Evolutionary conservation across 306 rosid genomes (phyloP).

Genomic region (Quercus aquifolioides): DNA sequence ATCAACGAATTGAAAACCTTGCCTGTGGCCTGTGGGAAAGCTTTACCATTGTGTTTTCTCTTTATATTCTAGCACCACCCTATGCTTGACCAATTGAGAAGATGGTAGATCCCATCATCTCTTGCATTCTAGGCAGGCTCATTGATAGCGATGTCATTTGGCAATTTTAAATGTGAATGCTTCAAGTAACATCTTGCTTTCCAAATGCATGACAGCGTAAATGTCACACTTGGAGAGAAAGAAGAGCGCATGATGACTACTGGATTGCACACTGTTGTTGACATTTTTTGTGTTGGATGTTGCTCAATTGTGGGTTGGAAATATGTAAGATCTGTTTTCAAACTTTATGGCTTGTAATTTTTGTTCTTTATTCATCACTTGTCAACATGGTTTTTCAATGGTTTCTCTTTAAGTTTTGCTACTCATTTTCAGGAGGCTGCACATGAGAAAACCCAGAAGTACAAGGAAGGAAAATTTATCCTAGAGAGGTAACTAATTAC

Average conservation of each 20-base stretch:
- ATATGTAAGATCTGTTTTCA: conserved; percentile 52
- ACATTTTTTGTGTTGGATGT: conserved; percentile 69
- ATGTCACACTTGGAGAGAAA: conserved; percentile 57
- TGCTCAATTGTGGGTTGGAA: conserved; percentile 82
- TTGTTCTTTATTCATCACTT: conserved; percentile 3
- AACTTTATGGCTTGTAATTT: not conserved
- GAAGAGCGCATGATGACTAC: conserved; percentile 72
- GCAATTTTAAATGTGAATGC: not conserved
- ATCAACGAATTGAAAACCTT: not conserved
- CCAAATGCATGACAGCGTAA: conserved; percentile 52
- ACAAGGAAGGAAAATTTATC: conserved; percentile 72
- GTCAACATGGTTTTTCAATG: not conserved
- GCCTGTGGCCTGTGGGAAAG: not conserved
- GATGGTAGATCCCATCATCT: not conserved
- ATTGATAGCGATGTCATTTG: not conserved
- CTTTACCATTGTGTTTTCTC: not conserved
- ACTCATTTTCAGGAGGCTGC: conserved; percentile 52
- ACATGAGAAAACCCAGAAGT: conserved; percentile 54
- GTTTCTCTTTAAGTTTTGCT: not conserved
- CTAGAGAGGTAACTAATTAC: conserved; percentile 59
- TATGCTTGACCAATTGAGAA: not conserved
- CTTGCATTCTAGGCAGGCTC: not conserved
- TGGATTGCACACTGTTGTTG: conserved; percentile 68
- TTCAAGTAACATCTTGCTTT: conserved; percentile 24
- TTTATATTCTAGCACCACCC: not conserved